Base-by-base conservation (phyloP, 208 protist species). In the Crithidia thermophila region DNA sequence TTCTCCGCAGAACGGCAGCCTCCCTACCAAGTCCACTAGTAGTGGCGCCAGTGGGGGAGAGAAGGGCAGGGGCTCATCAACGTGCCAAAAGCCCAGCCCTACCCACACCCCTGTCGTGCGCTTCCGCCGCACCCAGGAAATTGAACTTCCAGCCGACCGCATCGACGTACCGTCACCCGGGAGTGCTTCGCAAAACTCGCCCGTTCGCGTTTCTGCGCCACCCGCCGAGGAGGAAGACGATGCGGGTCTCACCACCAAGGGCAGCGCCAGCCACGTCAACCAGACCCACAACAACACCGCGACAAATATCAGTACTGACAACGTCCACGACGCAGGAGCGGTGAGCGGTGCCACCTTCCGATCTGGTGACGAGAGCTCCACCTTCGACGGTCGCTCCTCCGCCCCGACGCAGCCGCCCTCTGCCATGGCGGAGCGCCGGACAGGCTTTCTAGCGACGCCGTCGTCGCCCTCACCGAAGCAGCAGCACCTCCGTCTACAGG, bases 391-490 rank as follows among this genome's bases (percentile, higher is more conserved):
- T 25, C 13, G 18, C 16, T n/a, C 65, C n/a, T n/a, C 39, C 8
- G 34, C 10, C 34, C 40, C 45, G n/a, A 50, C 65, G 50, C 55
- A 57, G 65, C 46, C 43, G 0, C 37, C 28, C 6, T 50, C 36
- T 9, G 34, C 43, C n/a, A 16, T n/a, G 4, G 7, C 46, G 13
- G 4, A 56, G 21, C 27, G 27, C n/a, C 21, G 6, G 7, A 23
- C 6, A 52, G 27, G 27, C 27, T 20, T 6, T 28, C 21, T n/a
- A n/a, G 27, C 27, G 3, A 2, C 13, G 27, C 10, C 28, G 20
- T 3, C 21, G 28, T 55, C 30, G 3, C 49, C 49, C 13, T 39
- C 16, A 28, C 30, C 51, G 30, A 30, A 30, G 51, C 51, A 39
- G 33, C 51, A 28, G 55, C 55, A 25, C 16, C 40, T 21, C 13